Evolutionary conservation across 345 rosid species (phyloP).

Genomic region (Isatis tinctoria): DNA sequence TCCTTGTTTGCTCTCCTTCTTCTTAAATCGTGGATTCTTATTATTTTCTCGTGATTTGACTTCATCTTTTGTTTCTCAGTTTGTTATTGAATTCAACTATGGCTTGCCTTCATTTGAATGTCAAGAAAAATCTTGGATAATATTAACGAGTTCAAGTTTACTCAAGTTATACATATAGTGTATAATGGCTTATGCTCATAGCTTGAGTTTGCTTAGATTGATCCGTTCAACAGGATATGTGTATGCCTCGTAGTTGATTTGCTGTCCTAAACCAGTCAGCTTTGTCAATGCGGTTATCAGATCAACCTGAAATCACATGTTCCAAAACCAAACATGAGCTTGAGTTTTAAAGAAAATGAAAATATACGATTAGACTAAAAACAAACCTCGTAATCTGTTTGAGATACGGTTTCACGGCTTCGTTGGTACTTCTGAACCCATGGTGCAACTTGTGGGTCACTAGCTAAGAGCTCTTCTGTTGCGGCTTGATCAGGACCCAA

Average conservation of each 20-base stretch:
- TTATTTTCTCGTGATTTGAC: not conserved
- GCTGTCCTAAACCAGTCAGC: slow-evolving; percentile 72
- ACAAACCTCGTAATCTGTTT: slow-evolving; percentile 87
- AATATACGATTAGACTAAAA: not conserved
- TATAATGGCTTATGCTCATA: slow-evolving; percentile 25
- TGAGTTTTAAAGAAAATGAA: not conserved
- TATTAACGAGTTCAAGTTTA: not conserved
- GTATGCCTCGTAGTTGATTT: slow-evolving; percentile 86
- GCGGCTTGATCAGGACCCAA: slow-evolving; percentile 89
- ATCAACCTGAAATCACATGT: slow-evolving; percentile 62
- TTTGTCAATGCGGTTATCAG: slow-evolving; percentile 83
- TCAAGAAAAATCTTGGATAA: not conserved
- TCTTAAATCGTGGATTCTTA: slow-evolving; percentile 26
- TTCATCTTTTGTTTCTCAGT: not conserved
- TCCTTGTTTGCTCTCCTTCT: slow-evolving; percentile 31
- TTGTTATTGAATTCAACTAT: slow-evolving; percentile 16
- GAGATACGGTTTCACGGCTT: slow-evolving; percentile 91
- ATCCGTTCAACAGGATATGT: slow-evolving; percentile 57
- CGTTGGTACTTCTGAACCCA: slow-evolving; percentile 91
- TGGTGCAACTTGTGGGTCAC: slow-evolving; percentile 64
- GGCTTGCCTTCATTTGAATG: not conserved
- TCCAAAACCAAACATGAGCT: not conserved
- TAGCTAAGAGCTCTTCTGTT: slow-evolving; percentile 59
- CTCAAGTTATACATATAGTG: not conserved
- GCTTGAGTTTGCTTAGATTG: slow-evolving; percentile 78